These are phyloP conservation scores for Macrophomina pseudophaseolina DNA, from an alignment of 2,329 filamentous ascomycete genomes.

Conservation along the genomic window DNA sequence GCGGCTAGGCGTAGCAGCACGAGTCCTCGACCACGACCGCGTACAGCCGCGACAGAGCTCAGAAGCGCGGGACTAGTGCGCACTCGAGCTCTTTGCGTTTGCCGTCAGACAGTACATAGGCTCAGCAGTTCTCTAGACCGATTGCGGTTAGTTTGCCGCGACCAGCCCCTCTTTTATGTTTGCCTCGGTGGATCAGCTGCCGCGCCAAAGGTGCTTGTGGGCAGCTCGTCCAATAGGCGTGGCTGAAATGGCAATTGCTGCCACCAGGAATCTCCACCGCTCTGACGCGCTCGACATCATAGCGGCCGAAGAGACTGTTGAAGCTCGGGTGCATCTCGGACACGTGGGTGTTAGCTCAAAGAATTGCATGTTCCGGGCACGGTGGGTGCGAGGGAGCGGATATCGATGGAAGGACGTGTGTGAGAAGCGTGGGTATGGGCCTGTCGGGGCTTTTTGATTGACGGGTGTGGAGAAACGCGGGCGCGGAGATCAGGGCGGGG, in stretches of 20 bases:
- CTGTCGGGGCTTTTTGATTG: slow-evolving; percentile 19
- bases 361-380: background rate
- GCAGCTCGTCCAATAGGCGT: background rate
- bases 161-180: background rate
- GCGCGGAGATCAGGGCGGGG: slow-evolving; percentile 5
- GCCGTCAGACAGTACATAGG: background rate
- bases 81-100: background rate
- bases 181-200: background rate
- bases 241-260: background rate
- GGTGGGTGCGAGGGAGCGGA: background rate
- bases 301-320: background rate
- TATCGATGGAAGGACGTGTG: slow-evolving; percentile 1
- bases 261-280: background rate
- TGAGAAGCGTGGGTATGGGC: background rate
- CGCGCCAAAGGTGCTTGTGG: background rate
- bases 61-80: slow-evolving; percentile 13
- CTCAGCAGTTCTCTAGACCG: background rate
- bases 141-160: background rate
- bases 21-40: background rate
- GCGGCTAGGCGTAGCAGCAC: background rate
- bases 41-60: slow-evolving; percentile 9
- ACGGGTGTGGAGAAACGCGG: background rate
- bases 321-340: slow-evolving; percentile 6
- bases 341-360: background rate
- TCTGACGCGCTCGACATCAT: background rate